Conservation (phyloP, 169 alveolate species). For the Babesia sp. region DNA sequence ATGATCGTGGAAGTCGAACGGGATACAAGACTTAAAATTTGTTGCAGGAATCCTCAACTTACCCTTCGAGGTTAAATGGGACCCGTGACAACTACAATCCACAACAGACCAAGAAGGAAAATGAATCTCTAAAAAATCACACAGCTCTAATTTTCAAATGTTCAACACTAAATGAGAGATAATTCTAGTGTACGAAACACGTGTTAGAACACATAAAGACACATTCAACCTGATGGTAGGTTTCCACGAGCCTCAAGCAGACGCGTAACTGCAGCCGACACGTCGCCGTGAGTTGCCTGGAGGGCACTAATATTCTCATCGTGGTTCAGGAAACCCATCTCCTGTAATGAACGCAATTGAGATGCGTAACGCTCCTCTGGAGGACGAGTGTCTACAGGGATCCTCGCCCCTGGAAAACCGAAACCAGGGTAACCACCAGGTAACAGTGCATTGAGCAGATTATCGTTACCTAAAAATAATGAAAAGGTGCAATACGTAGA, state of each 20-base stretch:
- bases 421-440: constrained; percentile 26
- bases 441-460: constrained; percentile 15
- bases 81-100: too few species aligned
- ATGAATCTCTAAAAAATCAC: too few species aligned
- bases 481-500: too few species aligned
- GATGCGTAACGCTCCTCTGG: constrained; percentile 83
- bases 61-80: too few species aligned
- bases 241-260: constrained; percentile 76
- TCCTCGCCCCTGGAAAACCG: constrained; percentile 27
- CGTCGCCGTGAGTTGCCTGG: constrained; percentile 91
- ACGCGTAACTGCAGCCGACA: constrained; percentile 91
- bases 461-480: background rate
- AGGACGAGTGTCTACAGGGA: constrained; percentile 73
- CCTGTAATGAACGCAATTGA: constrained; percentile 87
- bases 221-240: background rate
- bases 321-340: constrained; percentile 93
- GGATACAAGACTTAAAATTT: too few species aligned
- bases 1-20: too few species aligned
- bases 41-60: too few species aligned
- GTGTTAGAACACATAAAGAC: background rate
- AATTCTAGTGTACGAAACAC: too few species aligned
- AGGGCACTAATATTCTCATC: constrained; percentile 90
- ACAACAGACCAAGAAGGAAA: too few species aligned
- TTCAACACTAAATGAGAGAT: too few species aligned
- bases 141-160: too few species aligned